Conservation (phyloP, 1,139 yeast species). For the Sporopachydermia cereana region DNA sequence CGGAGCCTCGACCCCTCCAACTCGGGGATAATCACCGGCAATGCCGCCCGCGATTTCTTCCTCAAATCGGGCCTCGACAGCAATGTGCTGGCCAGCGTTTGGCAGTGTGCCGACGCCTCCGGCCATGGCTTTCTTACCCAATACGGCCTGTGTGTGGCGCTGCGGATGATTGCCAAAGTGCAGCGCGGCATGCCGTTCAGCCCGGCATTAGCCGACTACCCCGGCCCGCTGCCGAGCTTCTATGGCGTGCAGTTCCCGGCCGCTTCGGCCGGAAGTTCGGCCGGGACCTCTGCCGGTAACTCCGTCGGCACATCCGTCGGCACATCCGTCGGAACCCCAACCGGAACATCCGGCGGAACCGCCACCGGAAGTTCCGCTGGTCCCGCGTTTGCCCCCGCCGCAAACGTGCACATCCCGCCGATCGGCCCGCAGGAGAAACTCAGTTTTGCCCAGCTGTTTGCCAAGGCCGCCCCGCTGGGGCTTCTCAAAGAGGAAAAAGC, state of each 20-base stretch:
- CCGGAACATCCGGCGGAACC: constrained; percentile 13
- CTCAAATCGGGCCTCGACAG: constrained; percentile 56
- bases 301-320: constrained; percentile 11
- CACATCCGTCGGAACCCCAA: constrained; percentile 12
- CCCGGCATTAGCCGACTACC: constrained; percentile 34
- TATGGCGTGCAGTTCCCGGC: constrained; percentile 18
- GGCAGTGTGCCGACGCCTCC: constrained; percentile 84
- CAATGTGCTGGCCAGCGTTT: constrained; percentile 30
- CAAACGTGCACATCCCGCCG: constrained; percentile 38
- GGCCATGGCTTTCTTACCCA: constrained; percentile 80
- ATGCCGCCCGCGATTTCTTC: constrained; percentile 72
- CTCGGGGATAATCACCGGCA: constrained; percentile 81
- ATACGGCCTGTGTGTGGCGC: constrained; percentile 71
- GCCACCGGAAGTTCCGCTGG: constrained; percentile 12
- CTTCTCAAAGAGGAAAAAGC: constrained; percentile 64
- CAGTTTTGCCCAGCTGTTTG: constrained; percentile 63
- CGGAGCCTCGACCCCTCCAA: constrained; percentile 68
- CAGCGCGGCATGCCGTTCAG: constrained; percentile 59
- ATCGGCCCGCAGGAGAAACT: constrained; percentile 55
- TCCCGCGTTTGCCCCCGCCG: too few species aligned
- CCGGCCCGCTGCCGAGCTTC: constrained; percentile 37
- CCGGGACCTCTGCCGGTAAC: constrained; percentile 9
- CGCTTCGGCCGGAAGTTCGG: constrained; percentile 6
- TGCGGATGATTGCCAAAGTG: constrained; percentile 82
- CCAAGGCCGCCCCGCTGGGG: constrained; percentile 52